Base-by-base conservation (phyloP, 1,284 basidiomycete species). In the Retiboletus fuscus region DNA sequence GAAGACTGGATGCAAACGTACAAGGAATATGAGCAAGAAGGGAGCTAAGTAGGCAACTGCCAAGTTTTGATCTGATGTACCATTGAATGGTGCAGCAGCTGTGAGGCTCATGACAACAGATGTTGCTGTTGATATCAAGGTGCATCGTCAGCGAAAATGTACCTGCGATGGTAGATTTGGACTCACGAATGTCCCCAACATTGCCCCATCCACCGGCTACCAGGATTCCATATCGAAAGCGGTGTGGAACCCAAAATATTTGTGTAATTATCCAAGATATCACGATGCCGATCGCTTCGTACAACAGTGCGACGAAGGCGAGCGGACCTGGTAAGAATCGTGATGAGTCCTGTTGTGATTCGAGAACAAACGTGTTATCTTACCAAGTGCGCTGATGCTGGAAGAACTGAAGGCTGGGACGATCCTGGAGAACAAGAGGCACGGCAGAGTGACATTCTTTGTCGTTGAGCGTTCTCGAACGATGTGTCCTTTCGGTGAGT, bases 381-480 rank as follows among this genome's bases (percentile, higher is more conserved):
- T 73, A 86, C 94, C 93, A 55, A 95, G 82, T 3, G 90, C 88
- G 34, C 82, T 72, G 46, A 93, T 85, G 75, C 94, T 95, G 34
- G 91, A 85, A 0, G 87, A 77, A 3, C 86, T 90, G 75, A 96
- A 94, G 1, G 93, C 89, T 0, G 93, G 89, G 0, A 95, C 87
- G 72, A 95, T 93, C 73, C 91, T 93, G 3, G 91, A 91, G 80
- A 95, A 95, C 83, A 95, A 85, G 18, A 95, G 86, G 69, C 87
- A 88, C 5, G 94, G 94, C 2, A 93, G 78, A 0, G 88, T 85
- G 69, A 95, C 86, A 75, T 93, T 94, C 87, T 92, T 61, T 44
- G 34, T 30, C 46, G 43, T 66, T 68, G n/a, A 69, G 49, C 22
- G 8, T 15, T 43, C 11, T 41, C 15, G 8, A 53, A 24, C 41